These are phyloP conservation scores for Clonostachys solani DNA, from an alignment of 2,329 filamentous ascomycete genomes.

Conservation along the genomic window DNA sequence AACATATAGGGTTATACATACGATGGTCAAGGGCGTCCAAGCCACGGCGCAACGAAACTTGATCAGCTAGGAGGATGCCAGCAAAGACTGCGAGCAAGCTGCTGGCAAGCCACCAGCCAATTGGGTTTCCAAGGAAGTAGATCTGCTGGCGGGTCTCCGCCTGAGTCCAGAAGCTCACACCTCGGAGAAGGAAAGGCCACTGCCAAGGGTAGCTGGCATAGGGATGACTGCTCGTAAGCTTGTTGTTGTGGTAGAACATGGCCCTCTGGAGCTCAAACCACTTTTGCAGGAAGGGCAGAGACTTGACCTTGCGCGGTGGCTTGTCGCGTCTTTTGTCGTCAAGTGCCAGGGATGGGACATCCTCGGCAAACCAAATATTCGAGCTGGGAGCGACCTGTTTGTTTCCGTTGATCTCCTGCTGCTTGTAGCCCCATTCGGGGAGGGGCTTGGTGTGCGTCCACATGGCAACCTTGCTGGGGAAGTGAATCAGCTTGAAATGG, in stretches of 20 bases:
- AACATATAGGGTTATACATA: conserved; percentile 46
- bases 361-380: conserved; percentile 93
- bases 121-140: conserved; percentile 94
- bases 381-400: conserved; percentile 88
- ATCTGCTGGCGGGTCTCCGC: conserved; percentile 94
- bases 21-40: conserved; percentile 90
- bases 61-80: conserved; percentile 87
- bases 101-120: conserved; percentile 96
- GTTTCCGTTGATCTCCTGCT: conserved; percentile 99
- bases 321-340: conserved; percentile 73
- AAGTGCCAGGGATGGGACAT: conserved; percentile 72
- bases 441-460: conserved; percentile 95
- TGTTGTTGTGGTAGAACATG: conserved; percentile 99
- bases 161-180: conserved; percentile 99
- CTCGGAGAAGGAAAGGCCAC: conserved; percentile 95
- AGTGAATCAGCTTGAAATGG: conserved; percentile 94
- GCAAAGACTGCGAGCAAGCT: conserved; percentile 89
- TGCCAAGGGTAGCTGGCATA: conserved; percentile 94
- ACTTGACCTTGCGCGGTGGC: conserved; percentile 75
- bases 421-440: conserved; percentile 96
- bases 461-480: conserved; percentile 95
- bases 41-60: conserved; percentile 87
- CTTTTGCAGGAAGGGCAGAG: conserved; percentile 83
- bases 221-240: conserved; percentile 92
- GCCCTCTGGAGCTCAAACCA: conserved; percentile 95